Evolutionary conservation across 768 basidiomycete genomes (phyloP), one percentile per base, ranked within the genome.

Genomic region (Cantharellus cinnabarinus): DNA sequence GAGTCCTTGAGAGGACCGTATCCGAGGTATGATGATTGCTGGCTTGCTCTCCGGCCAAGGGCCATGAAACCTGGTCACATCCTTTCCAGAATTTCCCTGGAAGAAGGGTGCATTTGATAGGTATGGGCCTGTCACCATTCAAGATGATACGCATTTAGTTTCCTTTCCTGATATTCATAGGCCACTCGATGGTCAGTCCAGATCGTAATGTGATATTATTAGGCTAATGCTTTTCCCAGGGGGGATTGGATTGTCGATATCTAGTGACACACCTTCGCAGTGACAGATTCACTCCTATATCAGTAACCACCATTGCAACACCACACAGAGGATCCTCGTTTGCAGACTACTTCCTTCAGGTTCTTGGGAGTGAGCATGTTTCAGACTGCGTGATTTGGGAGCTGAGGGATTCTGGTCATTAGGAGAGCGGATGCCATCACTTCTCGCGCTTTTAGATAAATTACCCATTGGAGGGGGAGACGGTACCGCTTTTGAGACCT

Each of bases 251-350:
- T 69, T 93, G 87, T 64, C 79, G 95, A 52, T 81, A 80, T 65
- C 82, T 97, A 64, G 82, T 91, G 34, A 86, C 91, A 1, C 81
- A 89, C 50, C 77, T 97, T 56, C 80, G 79, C 42, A 70, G 81
- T 35, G 81, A 82, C 53, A 80, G 78, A 38, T 98, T 95, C 71
- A 74, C 73, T 39, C 84, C 95, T 39, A 76, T 86, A 55, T 89
- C 84, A 34, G 76, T 97, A 59, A 98, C 94, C 2, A 97, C 93
- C 5, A 89, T 99, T 67, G 85, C 90, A 35, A 87, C 90, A 0
- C 95, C 95, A 1, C 95, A 99, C 65, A 81, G 86, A 44, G 95
- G 95, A 4, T 93, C 90, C 34, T 74, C 84, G 1, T 97, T 98
- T 64, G 94, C 94, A 1, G 86, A 94, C 68, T 87, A 89, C 68